Percentiles rank a stretch among this genome's conserved stretches.
phyloP scores from a whole-genome alignment of 208 protist genomes.

The Crithidia thermophila region DNA sequence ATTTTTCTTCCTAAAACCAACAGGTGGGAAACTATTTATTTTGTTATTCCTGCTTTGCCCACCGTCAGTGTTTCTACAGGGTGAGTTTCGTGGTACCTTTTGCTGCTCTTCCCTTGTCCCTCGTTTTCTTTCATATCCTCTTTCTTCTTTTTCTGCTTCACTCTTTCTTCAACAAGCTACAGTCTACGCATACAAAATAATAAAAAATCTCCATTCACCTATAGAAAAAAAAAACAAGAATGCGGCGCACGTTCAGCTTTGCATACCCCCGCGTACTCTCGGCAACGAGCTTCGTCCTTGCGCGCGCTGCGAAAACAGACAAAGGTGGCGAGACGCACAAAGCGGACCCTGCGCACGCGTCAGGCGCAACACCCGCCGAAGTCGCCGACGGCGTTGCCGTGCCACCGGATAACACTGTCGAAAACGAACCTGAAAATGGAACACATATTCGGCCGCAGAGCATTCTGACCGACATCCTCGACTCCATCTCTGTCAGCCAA shows the following conservation, averaged over 20 bases:
- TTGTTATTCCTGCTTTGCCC: not conserved
- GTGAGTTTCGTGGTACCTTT: too few relatives aligned
- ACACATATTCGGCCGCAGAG: constrained; percentile 25
- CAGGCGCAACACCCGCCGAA: not conserved
- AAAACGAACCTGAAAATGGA: not conserved
- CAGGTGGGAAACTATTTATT: too few relatives aligned
- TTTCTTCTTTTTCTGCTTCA: not conserved
- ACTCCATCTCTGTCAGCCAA: constrained; percentile 26
- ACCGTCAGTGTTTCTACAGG: not conserved
- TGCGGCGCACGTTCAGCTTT: not conserved
- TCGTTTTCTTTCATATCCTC: not conserved
- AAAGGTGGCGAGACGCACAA: not conserved
- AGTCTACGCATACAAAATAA: too few relatives aligned
- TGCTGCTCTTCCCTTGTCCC: not conserved
- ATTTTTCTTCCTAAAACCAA: too few relatives aligned
- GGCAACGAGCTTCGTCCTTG: not conserved
- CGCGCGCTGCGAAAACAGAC: not conserved
- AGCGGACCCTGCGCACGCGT: not conserved
- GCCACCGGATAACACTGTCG: not conserved
- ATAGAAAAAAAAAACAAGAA: constrained; percentile 8
- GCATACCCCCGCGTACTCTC: not conserved
- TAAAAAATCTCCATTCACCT: too few relatives aligned
- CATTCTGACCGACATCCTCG: constrained; percentile 27
- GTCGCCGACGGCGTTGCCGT: not conserved
- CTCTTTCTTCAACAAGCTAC: too few relatives aligned